Evolutionary conservation across 139 green algal species (phyloP).

Genomic region (Tetraselmis striata): DNA sequence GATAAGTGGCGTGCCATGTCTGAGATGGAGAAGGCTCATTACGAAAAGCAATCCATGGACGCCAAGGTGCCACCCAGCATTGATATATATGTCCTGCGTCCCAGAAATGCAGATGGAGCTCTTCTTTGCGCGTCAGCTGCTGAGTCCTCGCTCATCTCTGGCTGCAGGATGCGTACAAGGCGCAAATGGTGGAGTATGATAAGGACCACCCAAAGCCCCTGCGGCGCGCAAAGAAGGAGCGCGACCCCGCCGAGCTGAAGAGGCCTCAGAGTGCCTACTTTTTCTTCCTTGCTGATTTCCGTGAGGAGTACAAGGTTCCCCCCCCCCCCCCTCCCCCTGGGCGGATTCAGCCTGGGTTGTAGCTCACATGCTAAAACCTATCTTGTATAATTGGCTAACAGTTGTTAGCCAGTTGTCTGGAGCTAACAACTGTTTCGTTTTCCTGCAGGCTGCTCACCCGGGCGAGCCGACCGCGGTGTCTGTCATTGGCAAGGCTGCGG

Average conservation of each 20-base stretch:
- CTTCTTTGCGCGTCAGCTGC: no score
- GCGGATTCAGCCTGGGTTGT: no score
- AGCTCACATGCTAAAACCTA: no score
- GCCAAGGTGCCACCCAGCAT: constrained; percentile 15
- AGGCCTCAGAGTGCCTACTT: constrained; percentile 26
- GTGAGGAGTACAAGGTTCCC: constrained; percentile 21
- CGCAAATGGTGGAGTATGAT: constrained; percentile 19
- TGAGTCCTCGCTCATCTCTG: no score
- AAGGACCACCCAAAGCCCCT: constrained; percentile 19
- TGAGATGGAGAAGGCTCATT: constrained; percentile 15
- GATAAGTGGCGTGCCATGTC: constrained; percentile 29
- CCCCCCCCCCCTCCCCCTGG: no score
- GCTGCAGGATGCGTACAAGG: neutral
- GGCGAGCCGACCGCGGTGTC: constrained; percentile 4
- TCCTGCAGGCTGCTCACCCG: constrained; percentile 27
- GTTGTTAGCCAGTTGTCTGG: no score
- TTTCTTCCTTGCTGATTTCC: constrained; percentile 28
- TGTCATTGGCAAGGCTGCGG: constrained; percentile 16
- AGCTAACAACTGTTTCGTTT: no score
- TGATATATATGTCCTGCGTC: no score
- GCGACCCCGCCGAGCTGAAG: constrained; percentile 19
- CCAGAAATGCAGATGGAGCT: no score
- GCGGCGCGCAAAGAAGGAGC: constrained; percentile 4
- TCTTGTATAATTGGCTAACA: no score
- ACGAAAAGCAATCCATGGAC: constrained; percentile 11